These are phyloP conservation scores for Diplocarpon mali DNA, from an alignment of 2,329 filamentous ascomycete genomes.

Conservation along the genomic window DNA sequence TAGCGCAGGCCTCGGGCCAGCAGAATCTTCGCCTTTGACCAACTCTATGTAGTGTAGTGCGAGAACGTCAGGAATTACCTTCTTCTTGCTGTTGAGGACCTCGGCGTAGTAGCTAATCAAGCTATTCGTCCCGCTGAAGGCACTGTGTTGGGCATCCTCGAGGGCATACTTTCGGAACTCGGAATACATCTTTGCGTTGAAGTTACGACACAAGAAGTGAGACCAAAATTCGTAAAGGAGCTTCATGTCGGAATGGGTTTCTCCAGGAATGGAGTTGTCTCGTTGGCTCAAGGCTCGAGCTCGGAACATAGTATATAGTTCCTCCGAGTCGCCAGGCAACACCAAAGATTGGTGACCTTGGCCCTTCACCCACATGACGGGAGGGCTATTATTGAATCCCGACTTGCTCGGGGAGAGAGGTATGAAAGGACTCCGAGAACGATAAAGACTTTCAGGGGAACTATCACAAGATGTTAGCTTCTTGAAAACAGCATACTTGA, in stretches of 20 bases:
- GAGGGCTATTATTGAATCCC: conserved; percentile 20
- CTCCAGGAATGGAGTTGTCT: conserved; percentile 25
- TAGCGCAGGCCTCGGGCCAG: conserved; percentile 34
- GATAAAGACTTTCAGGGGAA: conserved; percentile 19
- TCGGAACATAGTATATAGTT: conserved; percentile 30
- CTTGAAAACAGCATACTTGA: neutral
- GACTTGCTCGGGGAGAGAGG: conserved; percentile 18
- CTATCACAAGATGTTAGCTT: conserved; percentile 12
- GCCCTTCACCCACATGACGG: conserved; percentile 31
- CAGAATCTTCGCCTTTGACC: conserved; percentile 35
- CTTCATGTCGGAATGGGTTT: conserved; percentile 46
- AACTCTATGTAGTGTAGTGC: conserved; percentile 44
- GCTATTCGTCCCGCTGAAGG: conserved; percentile 46
- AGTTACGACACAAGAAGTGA: conserved; percentile 60
- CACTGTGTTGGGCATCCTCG: conserved; percentile 46
- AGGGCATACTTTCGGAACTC: conserved; percentile 60
- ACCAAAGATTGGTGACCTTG: conserved; percentile 26
- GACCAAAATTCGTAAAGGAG: conserved; percentile 67
- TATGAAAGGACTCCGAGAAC: conserved; percentile 20
- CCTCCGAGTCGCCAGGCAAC: conserved; percentile 26
- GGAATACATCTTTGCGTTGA: conserved; percentile 64
- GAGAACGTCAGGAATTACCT: conserved; percentile 40
- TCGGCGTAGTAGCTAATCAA: conserved; percentile 56
- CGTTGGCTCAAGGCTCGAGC: conserved; percentile 31
- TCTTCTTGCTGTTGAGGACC: conserved; percentile 37